Conservation (phyloP, 768 basidiomycete genomes). For the Suillus decipiens region DNA sequence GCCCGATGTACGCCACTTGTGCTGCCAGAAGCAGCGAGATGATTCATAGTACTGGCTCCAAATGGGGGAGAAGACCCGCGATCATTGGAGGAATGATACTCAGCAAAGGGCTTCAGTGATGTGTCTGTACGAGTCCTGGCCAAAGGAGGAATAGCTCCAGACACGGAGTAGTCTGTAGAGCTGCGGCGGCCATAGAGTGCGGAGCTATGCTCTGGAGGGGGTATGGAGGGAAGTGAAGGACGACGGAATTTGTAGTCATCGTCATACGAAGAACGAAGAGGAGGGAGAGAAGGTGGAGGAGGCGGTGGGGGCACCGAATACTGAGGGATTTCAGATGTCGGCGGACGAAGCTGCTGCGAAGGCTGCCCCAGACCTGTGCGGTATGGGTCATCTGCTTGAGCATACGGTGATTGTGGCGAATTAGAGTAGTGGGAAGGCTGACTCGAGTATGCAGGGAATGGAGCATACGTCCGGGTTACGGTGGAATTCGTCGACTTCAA, state of each 20-base stretch:
- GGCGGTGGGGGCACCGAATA: constrained; percentile 30
- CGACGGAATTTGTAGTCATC: constrained; percentile 36
- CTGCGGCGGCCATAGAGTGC: constrained; percentile 9
- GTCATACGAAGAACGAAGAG: constrained; percentile 26
- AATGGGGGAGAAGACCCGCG: constrained; percentile 15
- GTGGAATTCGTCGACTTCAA: constrained; percentile 31
- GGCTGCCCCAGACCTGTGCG: constrained; percentile 22
- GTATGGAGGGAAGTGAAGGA: constrained; percentile 27
- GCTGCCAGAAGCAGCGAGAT: constrained; percentile 5
- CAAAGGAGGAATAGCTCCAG: not conserved
- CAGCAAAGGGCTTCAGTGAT: constrained; percentile 9
- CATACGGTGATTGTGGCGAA: constrained; percentile 21
- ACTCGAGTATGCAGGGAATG: constrained; percentile 39
- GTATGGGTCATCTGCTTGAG: constrained; percentile 23
- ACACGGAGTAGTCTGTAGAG: constrained; percentile 13
- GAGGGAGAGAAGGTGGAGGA: constrained; percentile 29
- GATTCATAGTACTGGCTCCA: constrained; percentile 6
- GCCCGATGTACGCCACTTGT: constrained; percentile 11
- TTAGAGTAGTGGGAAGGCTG: constrained; percentile 29
- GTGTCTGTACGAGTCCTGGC: constrained; percentile 12
- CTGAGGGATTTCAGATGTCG: constrained; percentile 27
- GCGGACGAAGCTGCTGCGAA: constrained; percentile 24
- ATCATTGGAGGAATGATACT: constrained; percentile 17
- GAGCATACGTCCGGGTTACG: constrained; percentile 41
- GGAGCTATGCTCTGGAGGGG: constrained; percentile 14